Conservation (phyloP, 352 stramenopile genomes). For the Phytophthora pini region DNA sequence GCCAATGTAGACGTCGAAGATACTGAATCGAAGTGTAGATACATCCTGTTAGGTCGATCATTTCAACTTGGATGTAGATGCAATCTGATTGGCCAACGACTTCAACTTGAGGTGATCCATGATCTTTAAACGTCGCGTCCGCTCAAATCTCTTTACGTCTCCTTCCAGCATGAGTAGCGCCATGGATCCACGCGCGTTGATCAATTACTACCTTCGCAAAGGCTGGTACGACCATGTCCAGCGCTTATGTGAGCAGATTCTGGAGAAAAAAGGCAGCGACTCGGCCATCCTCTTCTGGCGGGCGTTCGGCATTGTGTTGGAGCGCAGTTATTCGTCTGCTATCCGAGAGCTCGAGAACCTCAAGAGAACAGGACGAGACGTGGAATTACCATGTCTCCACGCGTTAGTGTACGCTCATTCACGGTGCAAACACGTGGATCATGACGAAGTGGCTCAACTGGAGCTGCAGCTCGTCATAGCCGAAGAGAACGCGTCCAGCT, state of each 20-base stretch:
- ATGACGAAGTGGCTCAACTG: slow-evolving; percentile 80
- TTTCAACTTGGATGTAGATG: background rate
- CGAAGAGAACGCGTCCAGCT: slow-evolving; percentile 67
- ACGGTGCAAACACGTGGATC: slow-evolving; percentile 79
- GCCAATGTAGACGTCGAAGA: background rate
- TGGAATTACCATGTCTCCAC: slow-evolving; percentile 81
- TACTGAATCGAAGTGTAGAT: too few relatives aligned
- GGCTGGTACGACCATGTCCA: slow-evolving; percentile 90
- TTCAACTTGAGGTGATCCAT: slow-evolving; percentile 22
- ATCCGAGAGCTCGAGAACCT: slow-evolving; percentile 89
- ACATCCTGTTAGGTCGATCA: background rate
- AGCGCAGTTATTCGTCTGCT: slow-evolving; percentile 78
- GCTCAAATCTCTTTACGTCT: background rate
- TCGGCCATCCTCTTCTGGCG: slow-evolving; percentile 87
- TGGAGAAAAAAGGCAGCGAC: slow-evolving; percentile 85
- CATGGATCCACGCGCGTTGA: slow-evolving; percentile 75
- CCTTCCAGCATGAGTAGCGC: slow-evolving; percentile 13
- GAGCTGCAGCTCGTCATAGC: slow-evolving; percentile 84
- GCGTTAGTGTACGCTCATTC: slow-evolving; percentile 81
- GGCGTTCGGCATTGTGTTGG: slow-evolving; percentile 80
- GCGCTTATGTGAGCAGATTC: slow-evolving; percentile 77
- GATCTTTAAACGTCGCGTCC: slow-evolving; percentile 22
- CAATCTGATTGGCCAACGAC: slow-evolving; percentile 14
- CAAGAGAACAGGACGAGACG: slow-evolving; percentile 72
- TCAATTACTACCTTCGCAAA: slow-evolving; percentile 91